Evolutionary conservation across 805 yeast species (phyloP).

Genomic region (Hanseniaspora lindneri): DNA sequence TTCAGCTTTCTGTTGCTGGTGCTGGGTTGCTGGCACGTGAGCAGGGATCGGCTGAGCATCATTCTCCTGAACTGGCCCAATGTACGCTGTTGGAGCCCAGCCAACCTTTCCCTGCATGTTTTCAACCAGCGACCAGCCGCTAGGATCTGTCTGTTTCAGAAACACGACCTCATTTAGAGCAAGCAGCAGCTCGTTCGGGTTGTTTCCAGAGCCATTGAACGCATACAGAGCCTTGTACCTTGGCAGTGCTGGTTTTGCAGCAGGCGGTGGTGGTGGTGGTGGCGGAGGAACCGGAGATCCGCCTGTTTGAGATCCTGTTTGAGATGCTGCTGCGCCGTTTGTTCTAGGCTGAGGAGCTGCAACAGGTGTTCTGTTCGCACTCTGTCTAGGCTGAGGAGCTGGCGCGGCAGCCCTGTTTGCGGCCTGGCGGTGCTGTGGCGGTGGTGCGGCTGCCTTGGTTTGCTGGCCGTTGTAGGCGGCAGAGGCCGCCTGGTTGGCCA

Average conservation of each 20-base stretch:
- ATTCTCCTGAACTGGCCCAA: constrained; percentile 41
- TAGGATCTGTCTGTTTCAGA: constrained; percentile 59
- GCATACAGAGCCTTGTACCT: constrained; percentile 78
- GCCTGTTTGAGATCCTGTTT: neutral
- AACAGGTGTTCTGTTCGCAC: neutral
- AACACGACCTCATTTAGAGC: constrained; percentile 63
- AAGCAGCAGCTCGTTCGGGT: constrained; percentile 66
- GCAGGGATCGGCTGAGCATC: no score
- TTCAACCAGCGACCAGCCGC: constrained; percentile 92
- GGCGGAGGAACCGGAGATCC: constrained; percentile 9
- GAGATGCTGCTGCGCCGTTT: no score
- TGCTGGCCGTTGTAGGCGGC: constrained; percentile 35
- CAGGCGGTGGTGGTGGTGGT: constrained; percentile 65
- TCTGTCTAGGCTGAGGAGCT: constrained; percentile 14
- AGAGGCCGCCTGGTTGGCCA: constrained; percentile 28
- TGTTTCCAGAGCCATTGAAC: constrained; percentile 69
- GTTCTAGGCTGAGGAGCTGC: no score
- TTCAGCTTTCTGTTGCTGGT: constrained; percentile 26
- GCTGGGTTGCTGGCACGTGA: constrained; percentile 23
- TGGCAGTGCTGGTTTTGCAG: constrained; percentile 54
- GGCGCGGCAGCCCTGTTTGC: constrained; percentile 18
- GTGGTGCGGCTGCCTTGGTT: constrained; percentile 36
- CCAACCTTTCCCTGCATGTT: constrained; percentile 73
- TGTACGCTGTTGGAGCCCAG: constrained; percentile 95
- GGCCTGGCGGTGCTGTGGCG: constrained; percentile 36